phyloP scores from a whole-genome alignment of 1,284 basidiomycete species.

The Malassezia sympodialis region DNA sequence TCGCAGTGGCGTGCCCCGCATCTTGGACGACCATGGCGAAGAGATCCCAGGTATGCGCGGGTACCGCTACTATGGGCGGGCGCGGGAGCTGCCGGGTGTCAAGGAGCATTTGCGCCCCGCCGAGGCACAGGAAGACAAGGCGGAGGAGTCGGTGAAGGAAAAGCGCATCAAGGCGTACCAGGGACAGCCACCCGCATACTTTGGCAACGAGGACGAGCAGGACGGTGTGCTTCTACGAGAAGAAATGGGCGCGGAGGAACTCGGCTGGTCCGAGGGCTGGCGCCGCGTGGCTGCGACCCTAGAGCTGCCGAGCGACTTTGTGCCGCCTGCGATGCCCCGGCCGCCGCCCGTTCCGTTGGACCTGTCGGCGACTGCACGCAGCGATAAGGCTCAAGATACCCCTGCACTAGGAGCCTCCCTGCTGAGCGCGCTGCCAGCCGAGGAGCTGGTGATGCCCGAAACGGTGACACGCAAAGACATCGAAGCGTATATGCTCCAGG shows the following conservation, averaged over 20 bases:
- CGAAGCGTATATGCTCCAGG: conserved; percentile 12
- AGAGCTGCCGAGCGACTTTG: neutral
- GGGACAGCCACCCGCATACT: conserved; percentile 77
- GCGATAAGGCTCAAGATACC: conserved; percentile 7
- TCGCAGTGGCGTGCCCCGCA: conserved; percentile 67
- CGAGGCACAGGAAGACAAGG: conserved; percentile 58
- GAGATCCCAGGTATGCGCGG: conserved; percentile 94
- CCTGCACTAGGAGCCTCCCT: neutral
- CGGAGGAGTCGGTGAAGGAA: conserved; percentile 63
- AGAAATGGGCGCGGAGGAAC: conserved; percentile 24
- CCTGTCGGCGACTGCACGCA: conserved; percentile 49
- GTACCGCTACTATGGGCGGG: conserved; percentile 98
- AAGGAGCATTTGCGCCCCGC: conserved; percentile 79
- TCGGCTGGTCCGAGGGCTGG: conserved; percentile 63
- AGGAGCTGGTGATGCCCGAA: conserved; percentile 15
- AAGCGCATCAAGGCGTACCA: conserved; percentile 78
- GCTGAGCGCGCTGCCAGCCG: conserved; percentile 5
- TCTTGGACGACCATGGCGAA: conserved; percentile 80
- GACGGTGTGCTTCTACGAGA: conserved; percentile 58
- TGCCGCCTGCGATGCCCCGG: conserved; percentile 3
- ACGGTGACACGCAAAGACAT: conserved; percentile 13
- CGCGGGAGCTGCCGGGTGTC: conserved; percentile 90
- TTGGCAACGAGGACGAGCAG: conserved; percentile 78
- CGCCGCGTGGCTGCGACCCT: conserved; percentile 51
- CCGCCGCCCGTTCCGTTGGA: neutral